Evolutionary conservation across 176 grass and related monocot species (phyloP).

Genomic region (Musa beccarii): DNA sequence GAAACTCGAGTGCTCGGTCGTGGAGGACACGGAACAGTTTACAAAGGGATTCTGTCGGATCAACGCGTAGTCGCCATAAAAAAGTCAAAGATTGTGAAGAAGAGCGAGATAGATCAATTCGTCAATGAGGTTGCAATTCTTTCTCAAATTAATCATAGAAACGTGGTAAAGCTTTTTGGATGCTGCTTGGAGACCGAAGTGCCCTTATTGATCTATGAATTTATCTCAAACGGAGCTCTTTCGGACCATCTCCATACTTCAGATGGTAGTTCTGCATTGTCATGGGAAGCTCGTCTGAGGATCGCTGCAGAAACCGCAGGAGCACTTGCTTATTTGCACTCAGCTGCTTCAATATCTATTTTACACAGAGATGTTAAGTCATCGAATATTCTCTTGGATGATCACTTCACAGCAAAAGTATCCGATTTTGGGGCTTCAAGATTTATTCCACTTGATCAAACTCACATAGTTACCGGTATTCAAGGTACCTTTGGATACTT

Average conservation of each 20-base stretch:
- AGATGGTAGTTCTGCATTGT: neutral
- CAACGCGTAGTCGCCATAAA: neutral
- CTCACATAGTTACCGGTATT: too few relatives aligned
- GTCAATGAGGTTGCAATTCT: constrained; percentile 5
- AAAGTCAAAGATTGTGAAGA: neutral
- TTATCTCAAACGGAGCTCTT: constrained; percentile 1
- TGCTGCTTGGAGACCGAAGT: constrained; percentile 6
- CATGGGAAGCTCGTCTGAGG: constrained; percentile 1
- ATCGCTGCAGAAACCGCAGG: neutral
- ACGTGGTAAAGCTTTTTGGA: neutral
- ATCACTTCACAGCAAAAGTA: neutral
- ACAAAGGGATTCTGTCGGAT: neutral
- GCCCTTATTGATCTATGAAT: neutral
- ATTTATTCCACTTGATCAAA: neutral
- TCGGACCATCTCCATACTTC: neutral
- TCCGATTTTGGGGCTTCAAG: neutral
- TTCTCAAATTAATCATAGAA: constrained; percentile 5
- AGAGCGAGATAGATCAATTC: constrained; percentile 8
- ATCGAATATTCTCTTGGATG: neutral
- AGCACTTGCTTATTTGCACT: constrained; percentile 6
- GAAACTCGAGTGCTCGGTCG: neutral
- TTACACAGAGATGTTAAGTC: neutral
- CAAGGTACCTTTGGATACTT: too few relatives aligned
- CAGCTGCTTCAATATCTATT: neutral
- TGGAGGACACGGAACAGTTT: neutral